Evolutionary conservation across 2,329 filamentous ascomycete genomes (phyloP), one percentile per base, ranked within the genome.

Genomic region (Neocucurbitaria cava): DNA sequence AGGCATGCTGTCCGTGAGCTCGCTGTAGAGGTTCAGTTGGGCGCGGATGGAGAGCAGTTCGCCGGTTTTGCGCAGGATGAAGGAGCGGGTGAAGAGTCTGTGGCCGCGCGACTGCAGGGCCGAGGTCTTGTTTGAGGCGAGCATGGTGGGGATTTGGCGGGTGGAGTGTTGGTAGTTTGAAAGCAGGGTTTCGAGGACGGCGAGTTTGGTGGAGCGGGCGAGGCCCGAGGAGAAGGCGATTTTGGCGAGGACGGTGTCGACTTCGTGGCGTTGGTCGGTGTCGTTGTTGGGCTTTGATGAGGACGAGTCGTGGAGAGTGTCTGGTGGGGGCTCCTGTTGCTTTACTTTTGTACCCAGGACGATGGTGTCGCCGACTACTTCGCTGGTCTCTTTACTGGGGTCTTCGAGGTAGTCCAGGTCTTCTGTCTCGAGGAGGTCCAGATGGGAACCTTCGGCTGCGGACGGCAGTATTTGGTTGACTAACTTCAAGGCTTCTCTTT

Each of bases 151-250:
- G 57, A 97, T 96, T 47, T 85, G 82, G 56, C 91, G 87, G 0
- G 93, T 97, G 46, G 89, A 92, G 67, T 92, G 87, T 66, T 98
- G 93, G 77, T 98, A 98, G 47, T 87, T 85, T 36, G 86, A 87
- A 15, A 98, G 82, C 33, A 91, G 85, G 46, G 87, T 89, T 76
- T 99, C 95, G 20, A 99, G 84, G 3, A 96, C 92, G 33, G 92
- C 94, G 11, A 99, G 85, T 75, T 98, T 98, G 5, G 95, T 97
- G 68, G 90, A 95, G 49, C 95, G 85, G 5, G 95, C 94, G 9
- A 99, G 84, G 1, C 94, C 94, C 0, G 92, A 97, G 0, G 94
- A 97, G 76, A 98, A 98, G 39, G 95, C 95, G 58, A 98, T 94
- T 73, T 98, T 97, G 65, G 93, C 92, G 13, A 97, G 83, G 1